Evolutionary conservation across 805 yeast species (phyloP), one percentile per base, ranked within the genome.

Genomic region (Metschnikowia koreensis): DNA sequence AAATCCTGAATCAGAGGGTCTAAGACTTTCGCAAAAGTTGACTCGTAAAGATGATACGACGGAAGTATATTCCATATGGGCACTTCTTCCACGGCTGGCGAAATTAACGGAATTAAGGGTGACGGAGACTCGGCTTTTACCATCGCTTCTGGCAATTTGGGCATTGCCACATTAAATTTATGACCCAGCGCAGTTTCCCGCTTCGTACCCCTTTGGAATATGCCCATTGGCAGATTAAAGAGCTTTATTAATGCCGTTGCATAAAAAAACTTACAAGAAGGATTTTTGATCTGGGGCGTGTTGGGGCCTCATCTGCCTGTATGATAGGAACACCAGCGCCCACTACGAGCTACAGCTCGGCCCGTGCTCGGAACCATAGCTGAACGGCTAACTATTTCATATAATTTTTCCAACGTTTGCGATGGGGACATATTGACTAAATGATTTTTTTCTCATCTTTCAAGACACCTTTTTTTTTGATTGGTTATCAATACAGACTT

Each of bases 1-100:
- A 57, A 41, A 42, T 68, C 63, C 33, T 69, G 69, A 0, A 54
- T 52, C 15, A 66, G 60, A 10, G 76, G 75, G 9, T 67, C 64
- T 47, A 71, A 60, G 48, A 61, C 65, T 47, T 68, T 70, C 17
- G 75, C 69, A 40, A 73, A 65, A 4, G 74, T 71, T 15, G 72
- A 66, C 54, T 68, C 70, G 48, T 58, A 64, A 38, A 66, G 64
- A 51, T 66, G 69, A 54, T 66, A 66, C 38, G 67, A 63, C 26
- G 70, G 70, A 9, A 66, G 64, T 26, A 66, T 65, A 52, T 68
- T 70, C 67, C 69, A 66, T 15, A 61, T 51, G 16, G 68, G 69
- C 27, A 63, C 68, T 15, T 66, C 63, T 38, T 66, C 69, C 42
- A 56, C 51, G 5, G 62, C 61, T 1, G 70, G 69, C 34, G 68